phyloP scores from a whole-genome alignment of 345 rosid genomes.

The Psidium friedrichsthalianum region DNA sequence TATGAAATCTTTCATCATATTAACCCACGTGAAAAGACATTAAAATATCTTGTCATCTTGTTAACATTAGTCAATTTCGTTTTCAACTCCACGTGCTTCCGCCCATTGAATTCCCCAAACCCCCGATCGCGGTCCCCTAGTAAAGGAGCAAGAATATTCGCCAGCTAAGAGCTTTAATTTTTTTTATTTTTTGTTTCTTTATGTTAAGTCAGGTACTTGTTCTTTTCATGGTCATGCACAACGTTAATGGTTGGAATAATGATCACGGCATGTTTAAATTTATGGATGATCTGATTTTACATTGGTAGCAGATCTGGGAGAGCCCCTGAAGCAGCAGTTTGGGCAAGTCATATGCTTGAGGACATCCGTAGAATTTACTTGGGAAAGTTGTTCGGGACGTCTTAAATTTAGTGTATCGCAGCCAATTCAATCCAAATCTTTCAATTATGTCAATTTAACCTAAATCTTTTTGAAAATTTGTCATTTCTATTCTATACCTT shows the following conservation, averaged over 20 bases:
- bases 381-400: no score
- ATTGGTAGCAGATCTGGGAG: background rate
- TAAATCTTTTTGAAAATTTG: no score
- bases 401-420: no score
- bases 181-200: background rate
- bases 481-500: no score
- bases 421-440: no score
- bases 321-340: background rate
- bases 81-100: background rate
- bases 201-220: background rate
- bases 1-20: no score
- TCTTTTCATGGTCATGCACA: background rate
- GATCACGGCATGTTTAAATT: background rate
- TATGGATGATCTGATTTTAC: background rate
- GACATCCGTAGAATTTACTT: background rate
- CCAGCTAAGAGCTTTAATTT: background rate
- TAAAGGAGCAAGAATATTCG: background rate
- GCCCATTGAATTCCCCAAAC: background rate
- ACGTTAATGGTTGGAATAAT: background rate
- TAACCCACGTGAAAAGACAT: background rate
- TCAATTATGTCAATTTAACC: no score
- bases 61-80: background rate
- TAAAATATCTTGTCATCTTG: background rate
- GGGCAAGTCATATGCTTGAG: background rate
- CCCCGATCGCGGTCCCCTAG: background rate